Evolutionary conservation across 345 rosid genomes (phyloP), one percentile per base, ranked within the genome.

Genomic region (Trapa incisa): DNA sequence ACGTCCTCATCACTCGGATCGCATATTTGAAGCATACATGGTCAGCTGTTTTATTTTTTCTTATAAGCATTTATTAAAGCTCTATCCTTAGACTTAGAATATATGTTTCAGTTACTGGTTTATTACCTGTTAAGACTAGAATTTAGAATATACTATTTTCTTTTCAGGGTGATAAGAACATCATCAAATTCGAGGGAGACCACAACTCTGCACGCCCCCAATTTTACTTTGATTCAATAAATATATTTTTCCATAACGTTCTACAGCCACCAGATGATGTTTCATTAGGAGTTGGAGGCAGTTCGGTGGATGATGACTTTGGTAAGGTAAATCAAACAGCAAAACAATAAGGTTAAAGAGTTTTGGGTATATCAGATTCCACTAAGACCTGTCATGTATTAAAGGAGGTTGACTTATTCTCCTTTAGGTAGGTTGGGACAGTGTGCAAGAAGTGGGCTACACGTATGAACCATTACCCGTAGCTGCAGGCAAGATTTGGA

Each of bases 121-220:
- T 39, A 38, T 5, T 14, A n/a, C 5, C 52, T 2, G 67, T 42
- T 64, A 8, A 17, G 4, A 13, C 35, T 2, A 22, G 29, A 22
- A 22, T 22, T 22, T 22, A 22, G 29, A 22, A 22, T 22, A 22
- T 22, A 29, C n/a, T 56, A 65, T 64, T 5, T 62, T 69, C 50
- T 54, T 56, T 53, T 68, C 84, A 93, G 99, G 99, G 99, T 43
- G 97, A 93, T 85, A 94, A 94, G 84, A 94, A 94, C 74, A 84
- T 94, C 61, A 91, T 94, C 79, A 94, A 91, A 72, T 94, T 94
- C 74, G 96, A 91, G 70, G 99, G 99, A 81, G 99, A 94, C 74
- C 99, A 94, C 81, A 94, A 94, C 74, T 91, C 99, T 50, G 92
- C 89, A 35, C 92, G 99, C 38, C 99, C 99, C 39, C 99, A 77